Evolutionary conservation across 805 yeast species (phyloP).

Genomic region (Ascoidea asiatica): DNA sequence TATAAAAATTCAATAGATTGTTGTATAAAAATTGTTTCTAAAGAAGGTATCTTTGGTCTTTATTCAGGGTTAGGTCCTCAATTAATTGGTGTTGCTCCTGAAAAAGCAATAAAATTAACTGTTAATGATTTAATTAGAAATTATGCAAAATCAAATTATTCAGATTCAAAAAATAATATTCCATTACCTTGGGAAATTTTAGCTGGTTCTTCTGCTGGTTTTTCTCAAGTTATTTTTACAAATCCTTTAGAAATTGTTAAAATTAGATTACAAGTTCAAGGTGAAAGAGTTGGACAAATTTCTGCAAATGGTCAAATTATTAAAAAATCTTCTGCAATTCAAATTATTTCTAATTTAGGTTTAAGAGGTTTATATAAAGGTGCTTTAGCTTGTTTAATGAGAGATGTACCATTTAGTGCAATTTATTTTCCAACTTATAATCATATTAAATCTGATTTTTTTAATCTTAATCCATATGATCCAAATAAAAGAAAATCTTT

Average conservation of each 20-base stretch:
- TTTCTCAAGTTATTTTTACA: conserved; percentile 90
- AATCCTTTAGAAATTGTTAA: conserved; percentile 94
- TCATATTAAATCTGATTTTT: conserved; percentile 71
- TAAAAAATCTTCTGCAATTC: conserved; percentile 43
- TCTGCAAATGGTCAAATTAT: conserved; percentile 19
- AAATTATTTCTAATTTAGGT: conserved; percentile 70
- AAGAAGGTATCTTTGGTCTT: conserved; percentile 51
- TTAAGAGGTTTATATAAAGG: conserved; percentile 83
- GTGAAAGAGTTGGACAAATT: conserved; percentile 38
- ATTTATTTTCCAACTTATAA: conserved; percentile 96
- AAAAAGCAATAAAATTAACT: conserved; percentile 91
- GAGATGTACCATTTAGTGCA: conserved; percentile 96
- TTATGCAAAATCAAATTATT: conserved; percentile 34
- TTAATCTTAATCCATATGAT: conserved; percentile 68
- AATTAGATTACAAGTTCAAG: conserved; percentile 89
- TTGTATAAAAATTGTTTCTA: conserved; percentile 56
- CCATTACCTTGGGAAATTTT: conserved; percentile 51
- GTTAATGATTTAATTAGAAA: conserved; percentile 83
- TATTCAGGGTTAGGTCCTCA: conserved; percentile 93
- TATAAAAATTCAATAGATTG: conserved; percentile 82
- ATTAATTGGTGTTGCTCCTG: conserved; percentile 95
- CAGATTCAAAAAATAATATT: conserved; percentile 34
- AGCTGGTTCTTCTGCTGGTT: conserved; percentile 94
- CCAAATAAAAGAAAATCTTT: conserved; percentile 44
- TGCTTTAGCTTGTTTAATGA: conserved; percentile 75